These are phyloP conservation scores for Thalassiosira hispida DNA, from an alignment of 352 stramenopile species.

Conservation along the genomic window DNA sequence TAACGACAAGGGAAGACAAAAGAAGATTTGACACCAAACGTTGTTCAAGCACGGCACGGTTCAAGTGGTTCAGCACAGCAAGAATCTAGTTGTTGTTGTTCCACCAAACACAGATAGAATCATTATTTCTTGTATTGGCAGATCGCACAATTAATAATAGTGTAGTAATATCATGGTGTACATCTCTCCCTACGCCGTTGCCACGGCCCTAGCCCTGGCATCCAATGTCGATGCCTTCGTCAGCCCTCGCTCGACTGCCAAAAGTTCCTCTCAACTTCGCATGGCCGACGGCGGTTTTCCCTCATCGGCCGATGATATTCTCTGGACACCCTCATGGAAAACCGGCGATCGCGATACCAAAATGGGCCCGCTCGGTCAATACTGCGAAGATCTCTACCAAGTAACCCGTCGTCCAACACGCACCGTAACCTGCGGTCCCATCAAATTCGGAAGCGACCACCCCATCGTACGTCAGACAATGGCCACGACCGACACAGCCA, in stretches of 20 bases:
- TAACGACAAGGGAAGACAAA: too few relatives aligned
- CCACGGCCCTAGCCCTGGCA: conserved; percentile 32
- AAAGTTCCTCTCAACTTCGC: background rate
- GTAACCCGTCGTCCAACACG: conserved; percentile 72
- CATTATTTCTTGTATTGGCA: too few relatives aligned
- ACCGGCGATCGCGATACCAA: conserved; percentile 70
- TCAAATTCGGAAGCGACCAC: conserved; percentile 88
- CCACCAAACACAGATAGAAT: too few relatives aligned
- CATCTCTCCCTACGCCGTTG: conserved; percentile 36
- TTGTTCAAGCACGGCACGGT: too few relatives aligned
- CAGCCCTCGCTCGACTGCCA: background rate
- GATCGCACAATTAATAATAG: too few relatives aligned
- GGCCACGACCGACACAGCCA: conserved; percentile 88
- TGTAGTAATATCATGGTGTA: conserved; percentile 46
- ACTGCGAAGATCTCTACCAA: conserved; percentile 79
- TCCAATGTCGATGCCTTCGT: conserved; percentile 51
- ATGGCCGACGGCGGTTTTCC: conserved; percentile 30
- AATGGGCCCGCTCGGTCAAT: conserved; percentile 70
- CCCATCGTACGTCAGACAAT: conserved; percentile 89
- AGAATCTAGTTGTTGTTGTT: too few relatives aligned
- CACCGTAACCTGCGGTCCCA: conserved; percentile 79
- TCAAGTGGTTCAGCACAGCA: too few relatives aligned
- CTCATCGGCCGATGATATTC: conserved; percentile 61
- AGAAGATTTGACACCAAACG: too few relatives aligned
- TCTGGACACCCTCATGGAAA: conserved; percentile 82